Conservation (phyloP, 2,329 filamentous ascomycete genomes). For the Cordyceps cateniannulata region DNA sequence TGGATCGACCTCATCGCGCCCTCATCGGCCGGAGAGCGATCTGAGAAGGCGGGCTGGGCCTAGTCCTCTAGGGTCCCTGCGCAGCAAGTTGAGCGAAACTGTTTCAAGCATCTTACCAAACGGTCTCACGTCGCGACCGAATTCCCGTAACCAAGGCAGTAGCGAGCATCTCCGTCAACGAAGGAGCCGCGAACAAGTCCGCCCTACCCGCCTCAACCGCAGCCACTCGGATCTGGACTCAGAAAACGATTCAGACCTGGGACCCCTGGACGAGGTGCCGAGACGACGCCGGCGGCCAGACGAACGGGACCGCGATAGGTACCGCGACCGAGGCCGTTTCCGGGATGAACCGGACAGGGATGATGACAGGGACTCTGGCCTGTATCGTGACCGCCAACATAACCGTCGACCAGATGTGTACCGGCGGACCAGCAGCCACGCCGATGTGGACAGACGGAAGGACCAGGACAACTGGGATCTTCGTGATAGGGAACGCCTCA, state of each 20-base stretch:
- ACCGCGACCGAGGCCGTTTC: conserved; percentile 27
- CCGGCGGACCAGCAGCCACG: conserved; percentile 43
- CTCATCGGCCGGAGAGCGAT: conserved; percentile 33
- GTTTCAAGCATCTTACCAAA: conserved; percentile 37
- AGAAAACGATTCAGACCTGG: conserved; percentile 28
- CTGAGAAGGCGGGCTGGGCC: conserved; percentile 28
- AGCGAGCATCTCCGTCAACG: conserved; percentile 25
- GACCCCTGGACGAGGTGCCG: conserved; percentile 27
- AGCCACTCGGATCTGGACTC: conserved; percentile 36
- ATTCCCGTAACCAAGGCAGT: conserved; percentile 26
- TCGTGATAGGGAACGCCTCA: conserved; percentile 25
- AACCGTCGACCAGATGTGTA: conserved; percentile 34
- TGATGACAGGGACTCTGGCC: conserved; percentile 25
- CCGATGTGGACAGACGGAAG: conserved; percentile 39
- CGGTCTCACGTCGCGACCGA: conserved; percentile 27
- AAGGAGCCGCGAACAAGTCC: conserved; percentile 35
- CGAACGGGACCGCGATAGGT: conserved; percentile 32
- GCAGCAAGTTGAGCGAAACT: conserved; percentile 39
- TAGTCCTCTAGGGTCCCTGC: conserved; percentile 32
- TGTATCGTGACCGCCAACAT: conserved; percentile 28
- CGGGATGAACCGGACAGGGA: conserved; percentile 25
- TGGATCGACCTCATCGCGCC: conserved; percentile 23
- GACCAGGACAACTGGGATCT: conserved; percentile 29
- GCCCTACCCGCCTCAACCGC: conserved; percentile 33
- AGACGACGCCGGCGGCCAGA: conserved; percentile 27